A percentile compares a stretch with the other conserved stretches of the same genome.
Evolutionary conservation across 805 yeast species (phyloP).

Genomic region (Myxozyma mucilagina): DNA sequence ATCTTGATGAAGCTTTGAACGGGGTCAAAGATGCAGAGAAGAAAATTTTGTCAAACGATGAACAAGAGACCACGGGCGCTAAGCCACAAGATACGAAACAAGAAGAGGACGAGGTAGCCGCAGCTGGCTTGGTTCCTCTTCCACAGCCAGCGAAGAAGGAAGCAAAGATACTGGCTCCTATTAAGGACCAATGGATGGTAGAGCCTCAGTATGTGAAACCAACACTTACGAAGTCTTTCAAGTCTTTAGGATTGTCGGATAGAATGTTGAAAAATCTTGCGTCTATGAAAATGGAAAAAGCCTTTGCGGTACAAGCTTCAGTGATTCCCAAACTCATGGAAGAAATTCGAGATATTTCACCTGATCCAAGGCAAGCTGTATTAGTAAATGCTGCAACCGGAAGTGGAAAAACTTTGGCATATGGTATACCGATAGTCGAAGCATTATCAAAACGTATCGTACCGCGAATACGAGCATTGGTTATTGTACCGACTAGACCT

Average conservation of each 20-base stretch:
- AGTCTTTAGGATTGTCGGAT: slow-evolving; percentile 48
- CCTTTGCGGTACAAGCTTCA: slow-evolving; percentile 76
- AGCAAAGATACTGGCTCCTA: slow-evolving; percentile 42
- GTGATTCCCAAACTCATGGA: slow-evolving; percentile 60
- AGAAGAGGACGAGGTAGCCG: slow-evolving; percentile 9
- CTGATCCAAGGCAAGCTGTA: slow-evolving; percentile 53
- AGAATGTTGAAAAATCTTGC: slow-evolving; percentile 51
- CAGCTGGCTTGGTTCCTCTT: slow-evolving; percentile 57
- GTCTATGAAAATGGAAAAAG: slow-evolving; percentile 50
- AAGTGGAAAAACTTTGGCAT: slow-evolving; percentile 92
- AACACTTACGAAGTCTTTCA: slow-evolving; percentile 49
- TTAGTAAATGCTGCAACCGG: slow-evolving; percentile 94
- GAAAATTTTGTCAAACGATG: slow-evolving; percentile 13
- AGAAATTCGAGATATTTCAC: slow-evolving; percentile 40
- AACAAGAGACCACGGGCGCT: slow-evolving; percentile 26
- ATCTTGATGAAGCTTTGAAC: background rate
- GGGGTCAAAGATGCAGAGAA: background rate
- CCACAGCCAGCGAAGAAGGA: slow-evolving; percentile 79
- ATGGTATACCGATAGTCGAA: slow-evolving; percentile 79
- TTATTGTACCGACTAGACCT: slow-evolving; percentile 88
- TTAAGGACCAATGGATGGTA: slow-evolving; percentile 60
- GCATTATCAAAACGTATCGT: slow-evolving; percentile 61
- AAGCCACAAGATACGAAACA: slow-evolving; percentile 23
- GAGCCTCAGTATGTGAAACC: slow-evolving; percentile 61
- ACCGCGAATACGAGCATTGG: slow-evolving; percentile 70